These are phyloP conservation scores for Sugiyamaella japonica DNA, from an alignment of 1,139 yeast genomes.

Conservation along the genomic window DNA sequence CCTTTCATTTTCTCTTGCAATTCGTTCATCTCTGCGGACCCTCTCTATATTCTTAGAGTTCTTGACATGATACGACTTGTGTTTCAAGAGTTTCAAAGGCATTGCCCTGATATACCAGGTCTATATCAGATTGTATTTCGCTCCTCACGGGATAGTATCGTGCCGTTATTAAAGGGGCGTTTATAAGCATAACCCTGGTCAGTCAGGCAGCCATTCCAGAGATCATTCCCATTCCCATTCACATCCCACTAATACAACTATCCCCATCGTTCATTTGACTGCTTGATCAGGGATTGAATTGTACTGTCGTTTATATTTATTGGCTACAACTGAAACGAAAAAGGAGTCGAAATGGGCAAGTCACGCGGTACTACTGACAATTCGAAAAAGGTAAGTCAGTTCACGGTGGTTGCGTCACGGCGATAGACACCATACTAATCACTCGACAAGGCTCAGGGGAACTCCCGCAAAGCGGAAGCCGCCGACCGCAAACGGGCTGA, in stretches of 20 bases:
- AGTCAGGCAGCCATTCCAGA: background rate
- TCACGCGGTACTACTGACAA: conserved; percentile 53
- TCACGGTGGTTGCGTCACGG: background rate
- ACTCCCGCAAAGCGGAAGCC: conserved; percentile 67
- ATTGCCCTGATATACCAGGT: conserved; percentile 19
- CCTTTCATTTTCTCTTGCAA: conserved; percentile 27
- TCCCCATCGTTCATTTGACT: background rate
- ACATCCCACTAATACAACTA: no score
- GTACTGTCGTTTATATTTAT: background rate
- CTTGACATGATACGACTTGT: conserved; percentile 39
- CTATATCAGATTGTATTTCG: no score
- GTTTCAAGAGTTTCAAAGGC: conserved; percentile 37
- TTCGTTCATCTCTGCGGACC: conserved; percentile 36
- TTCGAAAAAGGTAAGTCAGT: conserved; percentile 49
- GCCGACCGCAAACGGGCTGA: conserved; percentile 63
- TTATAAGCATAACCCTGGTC: conserved; percentile 2
- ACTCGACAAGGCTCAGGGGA: conserved; percentile 54
- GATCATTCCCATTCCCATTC: background rate
- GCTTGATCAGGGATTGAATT: background rate
- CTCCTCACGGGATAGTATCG: no score
- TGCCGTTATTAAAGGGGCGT: no score
- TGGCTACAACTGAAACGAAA: background rate
- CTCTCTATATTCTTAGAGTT: conserved; percentile 34
- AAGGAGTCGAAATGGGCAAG: conserved; percentile 52
- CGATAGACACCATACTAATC: background rate